Percentiles rank a stretch among this genome's conserved stretches.
phyloP scores from a whole-genome alignment of 2,329 filamentous ascomycete species.

The Mycosphaerella sp. region DNA sequence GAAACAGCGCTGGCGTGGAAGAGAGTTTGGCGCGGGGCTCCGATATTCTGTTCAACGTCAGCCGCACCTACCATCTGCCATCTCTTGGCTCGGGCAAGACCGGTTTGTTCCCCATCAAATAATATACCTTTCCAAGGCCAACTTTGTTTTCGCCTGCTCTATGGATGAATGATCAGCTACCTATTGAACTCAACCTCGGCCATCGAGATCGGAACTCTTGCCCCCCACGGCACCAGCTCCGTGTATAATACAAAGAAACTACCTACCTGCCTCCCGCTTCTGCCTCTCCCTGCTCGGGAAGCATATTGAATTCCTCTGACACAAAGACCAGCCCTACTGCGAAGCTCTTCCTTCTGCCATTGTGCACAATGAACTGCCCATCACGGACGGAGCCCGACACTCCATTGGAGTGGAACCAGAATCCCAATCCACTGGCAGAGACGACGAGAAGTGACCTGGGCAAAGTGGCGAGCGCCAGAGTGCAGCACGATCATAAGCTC shows the following conservation, averaged over 20 bases:
- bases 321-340: background rate
- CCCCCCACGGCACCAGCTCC: slow-evolving; percentile 1
- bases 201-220: background rate
- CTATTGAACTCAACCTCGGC: no score
- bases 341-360: background rate
- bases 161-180: background rate
- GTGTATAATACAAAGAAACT: background rate
- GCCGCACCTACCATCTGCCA: slow-evolving; percentile 1
- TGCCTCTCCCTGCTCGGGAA: background rate
- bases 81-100: slow-evolving; percentile 4
- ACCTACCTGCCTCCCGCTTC: background rate
- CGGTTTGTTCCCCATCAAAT: slow-evolving; percentile 9
- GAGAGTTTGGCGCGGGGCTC: slow-evolving; percentile 4
- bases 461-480: slow-evolving; percentile 52
- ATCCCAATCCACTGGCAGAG: slow-evolving; percentile 49
- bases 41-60: background rate
- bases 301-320: background rate
- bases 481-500: slow-evolving; percentile 42
- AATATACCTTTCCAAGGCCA: slow-evolving; percentile 4
- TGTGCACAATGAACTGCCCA: slow-evolving; percentile 56
- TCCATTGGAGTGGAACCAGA: slow-evolving; percentile 55
- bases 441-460: slow-evolving; percentile 59
- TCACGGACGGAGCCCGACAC: slow-evolving; percentile 53
- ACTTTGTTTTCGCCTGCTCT: background rate
- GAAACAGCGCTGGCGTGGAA: background rate